phyloP scores from a whole-genome alignment of 2,329 filamentous ascomycete genomes.

The Xylariaceae sp. region DNA sequence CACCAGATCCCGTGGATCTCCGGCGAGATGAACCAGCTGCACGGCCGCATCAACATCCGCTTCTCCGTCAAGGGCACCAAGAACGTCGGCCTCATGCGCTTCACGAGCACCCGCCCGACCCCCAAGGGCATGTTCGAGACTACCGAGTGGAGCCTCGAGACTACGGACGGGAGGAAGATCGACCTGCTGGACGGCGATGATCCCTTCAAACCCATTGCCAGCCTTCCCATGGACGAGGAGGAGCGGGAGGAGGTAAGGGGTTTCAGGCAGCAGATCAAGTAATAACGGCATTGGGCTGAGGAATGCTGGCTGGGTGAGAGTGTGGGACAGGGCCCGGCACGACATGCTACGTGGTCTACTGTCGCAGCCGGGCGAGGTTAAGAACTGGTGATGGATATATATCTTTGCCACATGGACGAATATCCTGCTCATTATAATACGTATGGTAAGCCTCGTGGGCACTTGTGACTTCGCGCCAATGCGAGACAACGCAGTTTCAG shows the following conservation, averaged over 20 bases:
- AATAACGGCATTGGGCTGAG: constrained; percentile 7
- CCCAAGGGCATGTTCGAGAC: constrained; percentile 75
- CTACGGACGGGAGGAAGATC: constrained; percentile 61
- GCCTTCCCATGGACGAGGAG: constrained; percentile 45
- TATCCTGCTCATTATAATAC: no score
- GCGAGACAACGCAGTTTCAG: neutral
- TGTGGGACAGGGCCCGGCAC: no score
- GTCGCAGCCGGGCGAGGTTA: no score
- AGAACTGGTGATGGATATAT: no score
- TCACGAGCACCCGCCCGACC: constrained; percentile 71
- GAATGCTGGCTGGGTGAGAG: neutral
- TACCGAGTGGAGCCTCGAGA: constrained; percentile 83
- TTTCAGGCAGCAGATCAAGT: constrained; percentile 54
- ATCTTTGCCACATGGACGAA: no score
- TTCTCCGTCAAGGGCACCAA: constrained; percentile 85
- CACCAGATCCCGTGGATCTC: constrained; percentile 80
- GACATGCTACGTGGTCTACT: no score
- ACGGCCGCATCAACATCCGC: constrained; percentile 83
- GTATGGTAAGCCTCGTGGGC: neutral
- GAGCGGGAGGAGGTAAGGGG: constrained; percentile 49
- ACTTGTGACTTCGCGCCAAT: neutral
- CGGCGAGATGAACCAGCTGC: constrained; percentile 90
- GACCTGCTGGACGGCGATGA: constrained; percentile 77
- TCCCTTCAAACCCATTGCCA: constrained; percentile 63
- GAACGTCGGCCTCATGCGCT: constrained; percentile 72